phyloP scores from a whole-genome alignment of 805 yeast genomes.

The Cyberlindnera amylophila region DNA sequence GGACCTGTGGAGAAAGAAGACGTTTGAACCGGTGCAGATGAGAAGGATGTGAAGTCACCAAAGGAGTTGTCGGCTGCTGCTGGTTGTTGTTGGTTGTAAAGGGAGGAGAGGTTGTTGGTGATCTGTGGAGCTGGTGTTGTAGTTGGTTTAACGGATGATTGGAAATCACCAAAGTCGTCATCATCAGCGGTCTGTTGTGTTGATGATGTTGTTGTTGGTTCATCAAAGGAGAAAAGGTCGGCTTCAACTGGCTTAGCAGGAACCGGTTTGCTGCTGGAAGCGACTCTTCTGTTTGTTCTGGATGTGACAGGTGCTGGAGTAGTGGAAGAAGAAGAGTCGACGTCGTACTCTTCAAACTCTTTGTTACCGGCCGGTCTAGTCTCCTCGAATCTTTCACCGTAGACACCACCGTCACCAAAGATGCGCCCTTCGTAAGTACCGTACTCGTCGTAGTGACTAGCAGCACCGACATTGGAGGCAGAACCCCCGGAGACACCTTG shows the following conservation, averaged over 20 bases:
- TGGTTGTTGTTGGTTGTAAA: constrained; percentile 29
- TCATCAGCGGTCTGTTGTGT: constrained; percentile 40
- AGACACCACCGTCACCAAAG: constrained; percentile 70
- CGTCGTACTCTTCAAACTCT: constrained; percentile 62
- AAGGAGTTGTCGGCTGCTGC: constrained; percentile 19
- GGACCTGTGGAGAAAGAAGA: constrained; percentile 32
- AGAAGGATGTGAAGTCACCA: constrained; percentile 26
- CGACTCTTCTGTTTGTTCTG: constrained; percentile 22
- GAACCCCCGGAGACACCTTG: constrained; percentile 73
- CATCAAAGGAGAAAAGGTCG: constrained; percentile 49
- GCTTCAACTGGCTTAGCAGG: constrained; percentile 31
- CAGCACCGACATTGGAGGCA: constrained; percentile 28
- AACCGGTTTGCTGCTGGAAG: constrained; percentile 32
- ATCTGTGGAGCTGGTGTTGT: constrained; percentile 19
- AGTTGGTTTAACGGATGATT: constrained; percentile 44
- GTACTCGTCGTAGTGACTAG: constrained; percentile 45
- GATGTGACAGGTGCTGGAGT: constrained; percentile 27
- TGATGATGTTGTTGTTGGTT: constrained; percentile 12
- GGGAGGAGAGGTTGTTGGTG: constrained; percentile 29
- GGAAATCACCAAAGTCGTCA: constrained; percentile 81
- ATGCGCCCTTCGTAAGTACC: constrained; percentile 45
- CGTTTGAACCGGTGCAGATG: constrained; percentile 13
- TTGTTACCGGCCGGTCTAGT: constrained; percentile 44
- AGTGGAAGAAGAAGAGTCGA: constrained; percentile 26
- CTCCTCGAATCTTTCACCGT: constrained; percentile 62